A percentile compares a stretch with the other conserved stretches of the same genome.
Evolutionary conservation across 1,139 yeast genomes (phyloP).

Genomic region (Geotrichum candidum): DNA sequence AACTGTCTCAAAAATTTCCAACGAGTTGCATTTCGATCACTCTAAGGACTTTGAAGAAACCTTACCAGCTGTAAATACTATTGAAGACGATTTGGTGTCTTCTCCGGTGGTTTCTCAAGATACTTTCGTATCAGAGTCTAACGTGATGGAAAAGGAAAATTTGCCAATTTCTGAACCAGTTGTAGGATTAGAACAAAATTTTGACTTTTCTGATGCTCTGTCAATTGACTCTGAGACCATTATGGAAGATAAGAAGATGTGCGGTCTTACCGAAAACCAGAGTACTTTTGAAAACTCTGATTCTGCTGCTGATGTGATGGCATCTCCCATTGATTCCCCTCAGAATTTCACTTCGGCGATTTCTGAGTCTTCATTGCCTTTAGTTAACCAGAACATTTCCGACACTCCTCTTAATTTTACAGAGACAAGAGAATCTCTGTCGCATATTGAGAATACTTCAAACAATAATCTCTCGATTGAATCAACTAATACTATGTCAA

Average conservation of each 20-base stretch:
- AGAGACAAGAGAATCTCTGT: not conserved
- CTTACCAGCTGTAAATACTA: not conserved
- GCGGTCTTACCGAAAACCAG: not conserved
- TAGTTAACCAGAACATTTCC: not conserved
- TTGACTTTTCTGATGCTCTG: not conserved
- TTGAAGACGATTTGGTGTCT: not conserved
- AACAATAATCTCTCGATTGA: not conserved
- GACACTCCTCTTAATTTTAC: not conserved
- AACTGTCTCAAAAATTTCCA: not conserved
- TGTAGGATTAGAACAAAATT: not conserved
- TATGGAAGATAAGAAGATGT: not conserved
- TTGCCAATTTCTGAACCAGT: not conserved
- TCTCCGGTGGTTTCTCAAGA: not conserved
- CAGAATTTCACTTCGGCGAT: not conserved
- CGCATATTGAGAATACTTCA: not conserved
- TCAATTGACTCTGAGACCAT: not conserved
- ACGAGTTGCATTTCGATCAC: not conserved
- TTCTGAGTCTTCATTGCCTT: not conserved
- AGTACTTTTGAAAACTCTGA: not conserved
- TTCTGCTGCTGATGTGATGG: not conserved
- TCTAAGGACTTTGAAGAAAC: not conserved
- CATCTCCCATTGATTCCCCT: not conserved
- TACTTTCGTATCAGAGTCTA: not conserved
- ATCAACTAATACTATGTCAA: not conserved
- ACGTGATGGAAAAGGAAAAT: not conserved